A percentile compares a stretch with the other conserved stretches of the same genome.
These are phyloP conservation scores for Fusarium sp. DNA, from an alignment of 2,329 filamentous ascomycete species.

Conservation along the genomic window DNA sequence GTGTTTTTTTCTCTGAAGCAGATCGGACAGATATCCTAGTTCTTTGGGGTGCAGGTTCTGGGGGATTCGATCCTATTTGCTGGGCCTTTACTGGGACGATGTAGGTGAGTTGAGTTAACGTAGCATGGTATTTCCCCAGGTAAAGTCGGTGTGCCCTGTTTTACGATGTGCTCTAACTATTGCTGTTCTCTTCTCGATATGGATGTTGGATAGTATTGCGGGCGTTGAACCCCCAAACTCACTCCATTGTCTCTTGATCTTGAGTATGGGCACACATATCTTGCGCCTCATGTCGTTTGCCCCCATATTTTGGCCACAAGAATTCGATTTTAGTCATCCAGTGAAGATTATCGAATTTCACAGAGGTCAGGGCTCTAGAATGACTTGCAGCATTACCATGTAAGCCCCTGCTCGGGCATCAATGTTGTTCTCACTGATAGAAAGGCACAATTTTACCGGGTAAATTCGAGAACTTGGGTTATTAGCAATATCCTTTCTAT, in stretches of 20 bases:
- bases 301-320: slow-evolving; percentile 5
- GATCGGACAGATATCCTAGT: slow-evolving; percentile 18
- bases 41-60: slow-evolving; percentile 13
- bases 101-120: not conserved
- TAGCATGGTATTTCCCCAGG: slow-evolving; percentile 19
- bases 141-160: slow-evolving; percentile 27
- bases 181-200: not conserved
- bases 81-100: not conserved
- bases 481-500: not conserved
- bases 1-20: not conserved
- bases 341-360: not conserved
- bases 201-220: not conserved
- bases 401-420: slow-evolving; percentile 13
- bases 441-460: not conserved
- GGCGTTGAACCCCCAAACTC: slow-evolving; percentile 20
- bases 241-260: slow-evolving; percentile 11
- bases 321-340: not conserved
- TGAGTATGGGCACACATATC: slow-evolving; percentile 2
- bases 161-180: not conserved
- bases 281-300: slow-evolving; percentile 13
- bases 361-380: slow-evolving; percentile 18
- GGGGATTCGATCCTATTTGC: slow-evolving; percentile 25
- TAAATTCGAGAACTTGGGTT: not conserved
- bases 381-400: slow-evolving; percentile 1
- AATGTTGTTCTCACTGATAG: not conserved